Conservation (phyloP, 1,284 basidiomycete species). For the Melampsora allii-populina region DNA sequence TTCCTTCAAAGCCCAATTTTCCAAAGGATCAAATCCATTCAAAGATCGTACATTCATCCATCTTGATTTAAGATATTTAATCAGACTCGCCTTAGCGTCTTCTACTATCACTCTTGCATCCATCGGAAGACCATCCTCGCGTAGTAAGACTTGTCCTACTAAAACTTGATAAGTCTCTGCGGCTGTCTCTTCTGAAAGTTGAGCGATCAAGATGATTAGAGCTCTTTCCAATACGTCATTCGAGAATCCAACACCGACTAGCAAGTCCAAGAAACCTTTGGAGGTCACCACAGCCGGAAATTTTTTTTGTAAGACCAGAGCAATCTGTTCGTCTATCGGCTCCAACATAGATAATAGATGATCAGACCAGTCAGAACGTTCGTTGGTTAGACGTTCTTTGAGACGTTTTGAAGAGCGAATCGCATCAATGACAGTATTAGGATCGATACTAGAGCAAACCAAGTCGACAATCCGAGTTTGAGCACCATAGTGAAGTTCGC, state of each 20-base stretch:
- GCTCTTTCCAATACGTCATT: conserved; percentile 50
- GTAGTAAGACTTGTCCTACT: conserved; percentile 48
- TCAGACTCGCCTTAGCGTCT: conserved; percentile 64
- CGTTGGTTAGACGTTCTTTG: conserved; percentile 49
- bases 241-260: conserved; percentile 52
- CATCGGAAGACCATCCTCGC: conserved; percentile 49
- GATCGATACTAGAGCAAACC: conserved; percentile 64
- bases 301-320: conserved; percentile 42
- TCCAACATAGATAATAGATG: conserved; percentile 54
- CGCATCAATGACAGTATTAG: conserved; percentile 64
- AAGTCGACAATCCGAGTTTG: conserved; percentile 68
- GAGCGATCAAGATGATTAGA: conserved; percentile 46
- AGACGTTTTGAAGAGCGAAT: conserved; percentile 47
- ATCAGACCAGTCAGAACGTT: conserved; percentile 46
- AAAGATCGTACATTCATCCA: conserved; percentile 75
- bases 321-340: conserved; percentile 48
- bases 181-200: conserved; percentile 47
- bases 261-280: conserved; percentile 46
- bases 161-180: conserved; percentile 53
- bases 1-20: conserved; percentile 82
- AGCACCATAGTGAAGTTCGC: conserved; percentile 63
- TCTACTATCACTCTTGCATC: conserved; percentile 59
- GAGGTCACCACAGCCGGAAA: conserved; percentile 47
- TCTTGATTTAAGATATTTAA: conserved; percentile 56
- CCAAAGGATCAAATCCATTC: conserved; percentile 73